Base-by-base conservation (phyloP, 1,284 basidiomycete genomes). In the Sanghuangporus sanghuang region DNA sequence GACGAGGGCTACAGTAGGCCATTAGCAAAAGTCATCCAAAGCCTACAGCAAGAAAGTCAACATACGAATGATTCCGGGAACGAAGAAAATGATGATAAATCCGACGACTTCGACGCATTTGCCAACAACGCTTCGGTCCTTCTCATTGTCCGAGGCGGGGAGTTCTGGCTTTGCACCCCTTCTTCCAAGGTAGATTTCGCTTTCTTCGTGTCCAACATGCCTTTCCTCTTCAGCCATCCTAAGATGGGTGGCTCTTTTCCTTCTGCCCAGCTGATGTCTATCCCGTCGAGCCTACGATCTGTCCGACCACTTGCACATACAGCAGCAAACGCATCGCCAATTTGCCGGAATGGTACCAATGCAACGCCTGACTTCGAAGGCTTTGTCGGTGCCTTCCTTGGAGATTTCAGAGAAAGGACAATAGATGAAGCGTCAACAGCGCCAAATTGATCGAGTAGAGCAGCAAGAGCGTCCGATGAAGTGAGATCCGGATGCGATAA, bases 241-340 rank as follows among this genome's bases (percentile, higher is more conserved):
- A 95, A 76, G 69, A 93, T 86, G 44, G 79, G 82, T 1, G 93
- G 93, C 68, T 92, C 90, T 59, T 81, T 82, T 6, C 87, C 88
- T 8, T 69, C 76, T 6, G 81, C 85, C 89, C 89, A 92, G 3
- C 78, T 78, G 3, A 87, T 80, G 59, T 89, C 87, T 50, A 88
- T 78, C 3, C 83, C 85, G 0, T 79, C 74, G 64, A 86, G 65
- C 2, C 80, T 79, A n/a, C 75, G 74, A 32, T 83, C 82, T 14
- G 74, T 73, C 23, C 76, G 75, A 1, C 81, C 82, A 61, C 81
- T 86, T 0, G 85, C 84, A 70, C 83, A 84, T 2, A 91, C 85
- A 1, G 84, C 87, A 0, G 84, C 86, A 69, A 90, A 90, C 0
- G 90, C 90, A 55, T 87, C 82, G 1, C 85, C 81, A 55, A 92